phyloP scores from a whole-genome alignment of 2,329 filamentous ascomycete species.

The Claviceps sp. region DNA sequence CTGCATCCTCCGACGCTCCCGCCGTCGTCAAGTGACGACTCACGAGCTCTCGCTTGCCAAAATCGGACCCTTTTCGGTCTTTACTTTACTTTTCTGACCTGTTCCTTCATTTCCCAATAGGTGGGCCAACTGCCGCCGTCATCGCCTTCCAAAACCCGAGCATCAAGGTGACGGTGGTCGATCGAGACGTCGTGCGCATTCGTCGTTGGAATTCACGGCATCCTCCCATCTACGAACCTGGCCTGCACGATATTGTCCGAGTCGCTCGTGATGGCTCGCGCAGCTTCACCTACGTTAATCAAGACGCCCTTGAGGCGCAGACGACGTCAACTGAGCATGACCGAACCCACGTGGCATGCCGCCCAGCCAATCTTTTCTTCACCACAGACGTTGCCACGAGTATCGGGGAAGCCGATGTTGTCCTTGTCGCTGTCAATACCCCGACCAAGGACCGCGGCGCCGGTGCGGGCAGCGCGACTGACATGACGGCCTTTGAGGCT shows the following conservation, averaged over 20 bases:
- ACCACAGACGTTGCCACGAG: conserved; percentile 49
- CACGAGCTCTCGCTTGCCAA: neutral
- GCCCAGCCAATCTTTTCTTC: conserved; percentile 58
- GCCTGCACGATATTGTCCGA: conserved; percentile 53
- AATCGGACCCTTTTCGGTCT: neutral
- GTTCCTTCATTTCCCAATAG: conserved; percentile 21
- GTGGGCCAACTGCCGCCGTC: conserved; percentile 62
- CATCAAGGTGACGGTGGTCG: conserved; percentile 61
- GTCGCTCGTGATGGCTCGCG: conserved; percentile 46
- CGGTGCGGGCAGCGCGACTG: conserved; percentile 57
- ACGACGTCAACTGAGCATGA: conserved; percentile 18
- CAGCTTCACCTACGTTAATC: conserved; percentile 26
- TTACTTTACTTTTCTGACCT: neutral
- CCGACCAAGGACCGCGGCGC: conserved; percentile 60
- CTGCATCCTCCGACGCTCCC: neutral
- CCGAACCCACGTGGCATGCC: conserved; percentile 24
- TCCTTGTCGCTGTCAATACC: conserved; percentile 68
- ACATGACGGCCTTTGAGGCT: conserved; percentile 59
- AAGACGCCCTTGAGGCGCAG: conserved; percentile 19
- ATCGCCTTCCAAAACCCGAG: conserved; percentile 61
- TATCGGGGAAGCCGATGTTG: conserved; percentile 56
- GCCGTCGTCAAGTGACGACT: neutral
- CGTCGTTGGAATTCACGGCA: conserved; percentile 59
- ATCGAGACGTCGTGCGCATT: conserved; percentile 52
- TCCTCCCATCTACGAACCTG: conserved; percentile 65